Conservation (phyloP, 371 early-diverging fungal genomes). For the Phascolomyces articulosus region DNA sequence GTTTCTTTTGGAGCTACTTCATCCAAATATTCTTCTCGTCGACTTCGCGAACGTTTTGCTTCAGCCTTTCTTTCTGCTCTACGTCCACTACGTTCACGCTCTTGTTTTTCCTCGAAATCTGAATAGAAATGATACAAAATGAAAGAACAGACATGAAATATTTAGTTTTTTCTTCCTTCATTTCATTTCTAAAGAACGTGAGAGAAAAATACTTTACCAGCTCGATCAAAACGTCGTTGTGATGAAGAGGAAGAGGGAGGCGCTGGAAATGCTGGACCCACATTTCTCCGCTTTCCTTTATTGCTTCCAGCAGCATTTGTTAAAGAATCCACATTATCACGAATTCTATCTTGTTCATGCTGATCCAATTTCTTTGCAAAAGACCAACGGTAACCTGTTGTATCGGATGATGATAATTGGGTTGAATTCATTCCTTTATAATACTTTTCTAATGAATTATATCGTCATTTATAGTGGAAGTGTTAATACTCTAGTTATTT, state of each 20-base stretch:
- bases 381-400: conserved; percentile 79
- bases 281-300: conserved; percentile 28
- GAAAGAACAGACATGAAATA: no score
- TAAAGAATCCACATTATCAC: conserved; percentile 67
- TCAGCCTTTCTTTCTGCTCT: conserved; percentile 49
- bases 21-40: conserved; percentile 70
- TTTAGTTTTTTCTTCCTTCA: neutral
- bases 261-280: conserved; percentile 40
- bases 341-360: conserved; percentile 57
- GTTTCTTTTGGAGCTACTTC: conserved; percentile 84
- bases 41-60: conserved; percentile 45
- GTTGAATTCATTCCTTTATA: conserved; percentile 70
- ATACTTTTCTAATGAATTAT: conserved; percentile 63
- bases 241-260: conserved; percentile 8
- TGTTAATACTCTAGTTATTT: no score
- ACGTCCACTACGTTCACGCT: conserved; percentile 47
- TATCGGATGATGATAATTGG: conserved; percentile 61
- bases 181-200: neutral
- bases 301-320: conserved; percentile 53
- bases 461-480: no score
- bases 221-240: conserved; percentile 15
- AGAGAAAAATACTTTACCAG: no score
- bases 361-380: conserved; percentile 69
- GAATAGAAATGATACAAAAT: neutral
- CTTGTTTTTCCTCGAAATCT: conserved; percentile 61